Evolutionary conservation across 805 yeast species (phyloP), one percentile per base, ranked within the genome.

Genomic region (Saccharomycopsis schoenii): DNA sequence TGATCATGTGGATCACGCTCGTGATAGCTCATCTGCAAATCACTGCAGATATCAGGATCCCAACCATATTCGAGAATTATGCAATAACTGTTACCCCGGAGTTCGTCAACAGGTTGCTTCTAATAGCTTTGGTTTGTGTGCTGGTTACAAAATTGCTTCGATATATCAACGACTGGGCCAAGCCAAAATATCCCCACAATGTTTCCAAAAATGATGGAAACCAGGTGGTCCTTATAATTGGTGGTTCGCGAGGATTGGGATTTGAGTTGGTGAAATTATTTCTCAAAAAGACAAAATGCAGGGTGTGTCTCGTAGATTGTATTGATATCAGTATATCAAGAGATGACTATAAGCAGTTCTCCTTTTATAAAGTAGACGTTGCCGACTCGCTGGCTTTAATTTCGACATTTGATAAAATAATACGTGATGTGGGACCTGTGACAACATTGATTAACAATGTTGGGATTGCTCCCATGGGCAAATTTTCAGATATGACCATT

Each of bases 161-260:
- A 3, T n/a, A 17, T 41, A 4, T 29, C 41, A 55, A 56, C 55
- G 17, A 17, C 36, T 50, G 47, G 19, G 56, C 34, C 56, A 34
- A 50, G 24, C 57, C 21, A 17, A 50, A 42, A 2, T 42, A 19
- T 19, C 19, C 41, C 14, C 36, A 54, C 29, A 43, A 37, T 11
- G 24, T 24, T 8, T 57, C 59, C 25, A 40, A 9, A 2, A 51
- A 61, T n/a, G 36, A 17, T 14, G 36, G 8, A 24, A 50, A 58
- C 5, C 60, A 58, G 21, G 55, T 61, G 8, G 62, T 63, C 1
- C 17, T 78, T 42, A 68, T 78, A 1, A 75, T 81, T 0, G 82
- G 82, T 0, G 81, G 81, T 0, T 71, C 79, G 37, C 63, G 68
- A 36, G 81, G 82, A 0, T 66, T 78, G n/a, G 82, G 82, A 1